phyloP scores from a whole-genome alignment of 2,329 filamentous ascomycete species.

The Botrytis squamosa region DNA sequence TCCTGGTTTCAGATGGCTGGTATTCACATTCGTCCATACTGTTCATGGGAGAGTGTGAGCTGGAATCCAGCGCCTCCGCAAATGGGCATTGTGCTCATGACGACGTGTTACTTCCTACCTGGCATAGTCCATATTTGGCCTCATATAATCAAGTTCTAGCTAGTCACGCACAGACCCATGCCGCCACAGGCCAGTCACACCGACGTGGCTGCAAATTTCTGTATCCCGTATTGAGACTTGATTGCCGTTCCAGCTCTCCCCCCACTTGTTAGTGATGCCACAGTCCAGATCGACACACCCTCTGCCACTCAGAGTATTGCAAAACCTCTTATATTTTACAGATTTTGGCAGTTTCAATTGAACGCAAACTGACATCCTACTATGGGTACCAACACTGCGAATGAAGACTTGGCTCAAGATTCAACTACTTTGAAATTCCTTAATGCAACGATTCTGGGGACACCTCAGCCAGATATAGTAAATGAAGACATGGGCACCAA shows the following conservation, averaged over 20 bases:
- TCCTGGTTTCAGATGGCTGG: slow-evolving; percentile 30
- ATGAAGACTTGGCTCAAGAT: slow-evolving; percentile 26
- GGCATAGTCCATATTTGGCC: slow-evolving; percentile 50
- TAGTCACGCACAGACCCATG: slow-evolving; percentile 46
- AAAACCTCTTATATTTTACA: slow-evolving; percentile 53
- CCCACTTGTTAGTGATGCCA: slow-evolving; percentile 34
- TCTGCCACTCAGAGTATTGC: slow-evolving; percentile 36
- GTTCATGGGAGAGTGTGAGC: slow-evolving; percentile 16
- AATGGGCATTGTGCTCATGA: slow-evolving; percentile 26
- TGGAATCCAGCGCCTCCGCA: slow-evolving; percentile 1
- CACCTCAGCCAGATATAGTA: not conserved
- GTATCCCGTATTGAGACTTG: slow-evolving; percentile 51
- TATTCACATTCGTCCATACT: slow-evolving; percentile 27
- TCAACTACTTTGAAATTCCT: not conserved
- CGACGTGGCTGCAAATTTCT: slow-evolving; percentile 41
- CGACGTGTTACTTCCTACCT: slow-evolving; percentile 36
- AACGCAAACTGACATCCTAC: slow-evolving; percentile 39
- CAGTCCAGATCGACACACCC: slow-evolving; percentile 36
- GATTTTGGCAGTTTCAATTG: slow-evolving; percentile 43
- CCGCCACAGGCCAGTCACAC: slow-evolving; percentile 45
- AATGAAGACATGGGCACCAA: not conserved
- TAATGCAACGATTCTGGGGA: not conserved
- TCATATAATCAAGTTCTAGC: slow-evolving; percentile 58
- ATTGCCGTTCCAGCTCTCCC: slow-evolving; percentile 45
- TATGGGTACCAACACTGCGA: not conserved